These are phyloP conservation scores for Cystofilobasidium macerans DNA, from an alignment of 768 basidiomycete species.

Conservation along the genomic window DNA sequence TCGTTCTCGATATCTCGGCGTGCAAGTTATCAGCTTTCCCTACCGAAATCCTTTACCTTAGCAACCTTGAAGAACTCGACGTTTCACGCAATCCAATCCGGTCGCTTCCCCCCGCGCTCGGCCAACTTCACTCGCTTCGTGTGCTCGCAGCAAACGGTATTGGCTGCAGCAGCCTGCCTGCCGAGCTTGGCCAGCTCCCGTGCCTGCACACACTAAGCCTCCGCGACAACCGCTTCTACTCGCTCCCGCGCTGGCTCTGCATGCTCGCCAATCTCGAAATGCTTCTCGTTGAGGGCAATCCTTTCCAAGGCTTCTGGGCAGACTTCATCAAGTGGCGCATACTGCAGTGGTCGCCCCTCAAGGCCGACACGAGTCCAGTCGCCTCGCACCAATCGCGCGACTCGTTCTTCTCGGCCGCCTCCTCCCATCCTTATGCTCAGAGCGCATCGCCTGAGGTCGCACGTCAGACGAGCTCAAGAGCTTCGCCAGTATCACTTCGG, in stretches of 20 bases:
- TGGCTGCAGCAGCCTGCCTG: conserved; percentile 63
- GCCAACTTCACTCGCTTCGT: conserved; percentile 60
- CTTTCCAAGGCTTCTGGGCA: conserved; percentile 88
- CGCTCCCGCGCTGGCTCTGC: conserved; percentile 90
- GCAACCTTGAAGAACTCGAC: conserved; percentile 81
- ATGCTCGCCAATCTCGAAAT: conserved; percentile 69
- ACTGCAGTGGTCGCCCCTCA: conserved; percentile 7
- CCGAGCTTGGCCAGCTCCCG: conserved; percentile 58
- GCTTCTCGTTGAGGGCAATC: conserved; percentile 86
- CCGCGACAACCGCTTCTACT: conserved; percentile 73
- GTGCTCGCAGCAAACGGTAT: conserved; percentile 90
- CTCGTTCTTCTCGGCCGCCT: background rate
- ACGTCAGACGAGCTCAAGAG: background rate
- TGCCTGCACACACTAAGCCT: conserved; percentile 64
- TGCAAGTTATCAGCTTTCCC: conserved; percentile 78
- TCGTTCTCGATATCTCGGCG: conserved; percentile 85
- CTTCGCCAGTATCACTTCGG: background rate
- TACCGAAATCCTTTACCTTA: conserved; percentile 65
- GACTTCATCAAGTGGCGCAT: conserved; percentile 44
- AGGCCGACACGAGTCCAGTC: background rate
- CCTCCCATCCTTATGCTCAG: background rate
- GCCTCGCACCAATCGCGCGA: background rate
- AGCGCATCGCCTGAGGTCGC: background rate
- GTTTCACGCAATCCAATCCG: conserved; percentile 81
- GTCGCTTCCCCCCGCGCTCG: conserved; percentile 80